These are phyloP conservation scores for Gnomoniopsis smithogilvyi DNA, from an alignment of 2,329 filamentous ascomycete species.

Conservation along the genomic window DNA sequence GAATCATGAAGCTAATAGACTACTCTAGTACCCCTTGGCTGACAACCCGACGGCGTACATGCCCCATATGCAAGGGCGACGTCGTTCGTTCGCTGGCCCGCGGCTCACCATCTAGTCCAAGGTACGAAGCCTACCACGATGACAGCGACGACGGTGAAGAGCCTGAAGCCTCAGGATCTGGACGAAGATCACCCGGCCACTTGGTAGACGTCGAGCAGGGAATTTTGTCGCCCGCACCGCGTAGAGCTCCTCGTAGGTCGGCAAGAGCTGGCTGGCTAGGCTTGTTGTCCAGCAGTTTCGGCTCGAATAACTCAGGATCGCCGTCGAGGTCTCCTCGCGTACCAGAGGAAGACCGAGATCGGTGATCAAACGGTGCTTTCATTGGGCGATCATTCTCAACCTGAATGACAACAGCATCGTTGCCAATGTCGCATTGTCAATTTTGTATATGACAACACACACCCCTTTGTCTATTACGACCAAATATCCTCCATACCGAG, in stretches of 20 bases:
- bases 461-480: not conserved
- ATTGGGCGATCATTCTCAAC: no score
- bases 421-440: not conserved
- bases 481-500: not conserved
- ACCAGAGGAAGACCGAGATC: slow-evolving; percentile 14
- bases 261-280: slow-evolving; percentile 10
- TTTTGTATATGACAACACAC: not conserved
- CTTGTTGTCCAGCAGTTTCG: slow-evolving; percentile 15
- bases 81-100: slow-evolving; percentile 71
- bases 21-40: slow-evolving; percentile 82
- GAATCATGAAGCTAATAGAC: slow-evolving; percentile 22
- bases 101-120: slow-evolving; percentile 46
- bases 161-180: slow-evolving; percentile 23
- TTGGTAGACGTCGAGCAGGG: slow-evolving; percentile 44
- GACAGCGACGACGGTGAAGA: slow-evolving; percentile 44
- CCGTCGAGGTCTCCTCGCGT: slow-evolving; percentile 5
- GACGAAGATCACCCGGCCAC: slow-evolving; percentile 20
- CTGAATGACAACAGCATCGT: not conserved
- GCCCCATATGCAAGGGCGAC: slow-evolving; percentile 97
- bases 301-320: slow-evolving; percentile 7
- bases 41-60: slow-evolving; percentile 92
- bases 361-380: not conserved
- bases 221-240: slow-evolving; percentile 24
- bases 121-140: slow-evolving; percentile 54
- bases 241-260: not conserved